These are phyloP conservation scores for Sugiyamaella pinicola DNA, from an alignment of 1,139 yeast genomes.

Conservation along the genomic window DNA sequence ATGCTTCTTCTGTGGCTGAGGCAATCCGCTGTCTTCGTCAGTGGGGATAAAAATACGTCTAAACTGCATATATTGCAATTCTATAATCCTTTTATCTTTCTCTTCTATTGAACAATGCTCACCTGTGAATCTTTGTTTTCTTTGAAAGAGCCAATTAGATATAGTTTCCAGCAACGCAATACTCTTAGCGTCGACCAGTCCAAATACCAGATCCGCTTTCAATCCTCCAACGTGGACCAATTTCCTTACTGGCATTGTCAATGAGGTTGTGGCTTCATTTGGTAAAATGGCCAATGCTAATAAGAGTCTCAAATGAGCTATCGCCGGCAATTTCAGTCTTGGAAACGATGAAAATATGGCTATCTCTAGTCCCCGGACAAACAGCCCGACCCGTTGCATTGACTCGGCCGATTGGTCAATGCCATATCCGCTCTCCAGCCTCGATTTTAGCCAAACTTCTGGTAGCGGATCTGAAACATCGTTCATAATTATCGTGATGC, in stretches of 20 bases:
- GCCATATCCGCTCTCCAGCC: constrained; percentile 18
- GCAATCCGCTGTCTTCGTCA: not conserved
- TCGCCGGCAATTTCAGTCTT: constrained; percentile 13
- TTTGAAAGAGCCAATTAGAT: constrained; percentile 3
- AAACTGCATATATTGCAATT: constrained; percentile 8
- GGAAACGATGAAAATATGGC: constrained; percentile 15
- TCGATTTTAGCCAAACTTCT: constrained; percentile 18
- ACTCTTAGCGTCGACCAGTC: constrained; percentile 2
- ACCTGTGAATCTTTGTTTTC: not conserved
- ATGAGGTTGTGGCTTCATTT: not conserved
- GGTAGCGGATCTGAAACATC: not conserved
- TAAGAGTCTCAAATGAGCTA: constrained; percentile 14
- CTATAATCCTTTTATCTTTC: not conserved
- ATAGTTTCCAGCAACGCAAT: constrained; percentile 3
- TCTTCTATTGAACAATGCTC: no score
- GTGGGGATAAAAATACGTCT: constrained; percentile 8
- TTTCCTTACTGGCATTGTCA: not conserved
- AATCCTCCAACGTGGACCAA: constrained; percentile 11
- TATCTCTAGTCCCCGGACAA: constrained; percentile 13
- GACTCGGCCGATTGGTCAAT: constrained; percentile 18
- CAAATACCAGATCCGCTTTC: not conserved
- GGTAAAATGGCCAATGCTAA: constrained; percentile 14
- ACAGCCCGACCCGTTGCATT: constrained; percentile 1
- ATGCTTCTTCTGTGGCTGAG: not conserved
- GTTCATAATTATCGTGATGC: not conserved